phyloP scores from a whole-genome alignment of 441 rosid genomes.

The Arabidopsis lyrata region DNA sequence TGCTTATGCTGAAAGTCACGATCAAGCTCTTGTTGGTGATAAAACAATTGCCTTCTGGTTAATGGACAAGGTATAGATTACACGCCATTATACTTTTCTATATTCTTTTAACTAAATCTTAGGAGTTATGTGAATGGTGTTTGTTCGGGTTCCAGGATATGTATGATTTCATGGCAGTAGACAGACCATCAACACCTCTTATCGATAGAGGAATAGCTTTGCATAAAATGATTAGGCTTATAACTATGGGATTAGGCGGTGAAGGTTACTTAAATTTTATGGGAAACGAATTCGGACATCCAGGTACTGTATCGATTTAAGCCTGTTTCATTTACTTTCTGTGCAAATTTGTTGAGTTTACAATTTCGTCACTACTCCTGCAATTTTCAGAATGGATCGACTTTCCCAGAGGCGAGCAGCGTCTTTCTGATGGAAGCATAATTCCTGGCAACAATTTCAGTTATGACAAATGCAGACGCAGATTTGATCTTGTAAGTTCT shows the following conservation, averaged over 20 bases:
- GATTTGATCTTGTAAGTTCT: slow-evolving; percentile 88
- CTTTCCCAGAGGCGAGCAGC: slow-evolving; percentile 90
- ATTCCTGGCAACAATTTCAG: slow-evolving; percentile 86
- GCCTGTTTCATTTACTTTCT: slow-evolving; percentile 26
- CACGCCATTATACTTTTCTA: slow-evolving; percentile 8
- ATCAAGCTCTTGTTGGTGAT: slow-evolving; percentile 99
- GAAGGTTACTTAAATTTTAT: slow-evolving; percentile 98
- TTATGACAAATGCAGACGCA: slow-evolving; percentile 91
- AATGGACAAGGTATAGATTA: slow-evolving; percentile 86
- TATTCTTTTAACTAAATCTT: neutral
- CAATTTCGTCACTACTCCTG: slow-evolving; percentile 32
- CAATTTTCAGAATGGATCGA: slow-evolving; percentile 90
- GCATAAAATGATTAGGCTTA: slow-evolving; percentile 97
- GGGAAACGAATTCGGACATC: slow-evolving; percentile 99
- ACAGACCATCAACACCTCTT: slow-evolving; percentile 83
- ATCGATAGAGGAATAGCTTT: slow-evolving; percentile 98
- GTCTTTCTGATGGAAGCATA: slow-evolving; percentile 67
- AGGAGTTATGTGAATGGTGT: slow-evolving; percentile 7
- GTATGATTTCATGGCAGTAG: slow-evolving; percentile 97
- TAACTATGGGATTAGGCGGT: slow-evolving; percentile 97
- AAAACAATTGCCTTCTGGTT: slow-evolving; percentile 98
- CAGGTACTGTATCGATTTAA: slow-evolving; percentile 57
- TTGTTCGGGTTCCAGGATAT: slow-evolving; percentile 72
- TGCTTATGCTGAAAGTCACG: slow-evolving; percentile 95
- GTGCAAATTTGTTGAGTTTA: neutral